These are phyloP conservation scores for Thalia dealbata DNA, from an alignment of 176 grass and related monocot species.

Conservation along the genomic window DNA sequence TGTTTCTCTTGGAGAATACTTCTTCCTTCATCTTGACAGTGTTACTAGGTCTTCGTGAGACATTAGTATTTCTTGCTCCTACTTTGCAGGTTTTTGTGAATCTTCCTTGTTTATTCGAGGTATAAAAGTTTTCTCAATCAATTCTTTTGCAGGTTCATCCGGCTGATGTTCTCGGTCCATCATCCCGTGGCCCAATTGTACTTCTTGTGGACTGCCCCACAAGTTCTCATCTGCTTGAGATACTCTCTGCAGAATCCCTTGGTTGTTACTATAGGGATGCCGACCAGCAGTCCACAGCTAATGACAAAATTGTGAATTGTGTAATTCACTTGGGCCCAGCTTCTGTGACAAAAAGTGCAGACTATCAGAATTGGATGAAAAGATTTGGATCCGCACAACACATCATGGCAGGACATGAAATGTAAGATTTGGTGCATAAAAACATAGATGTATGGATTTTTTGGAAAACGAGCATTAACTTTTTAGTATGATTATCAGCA, in stretches of 20 bases:
- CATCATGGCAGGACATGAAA: constrained; percentile 98
- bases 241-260: constrained; percentile 56
- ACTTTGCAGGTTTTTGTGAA: neutral
- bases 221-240: constrained; percentile 41
- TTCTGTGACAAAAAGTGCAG: constrained; percentile 47
- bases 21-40: neutral
- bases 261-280: constrained; percentile 46
- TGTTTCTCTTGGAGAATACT: neutral
- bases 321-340: constrained; percentile 89
- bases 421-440: constrained; percentile 31
- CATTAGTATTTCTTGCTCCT: neutral
- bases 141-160: constrained; percentile 65
- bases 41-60: neutral
- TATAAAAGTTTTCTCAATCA: neutral
- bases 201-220: constrained; percentile 88
- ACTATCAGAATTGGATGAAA: constrained; percentile 83
- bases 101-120: neutral
- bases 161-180: constrained; percentile 67
- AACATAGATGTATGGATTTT: neutral
- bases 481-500: neutral
- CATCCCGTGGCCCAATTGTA: constrained; percentile 61
- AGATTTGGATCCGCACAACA: constrained; percentile 66
- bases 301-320: constrained; percentile 77
- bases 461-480: neutral
- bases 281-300: constrained; percentile 20